These are phyloP conservation scores for Lodderomyces orthopsilosis DNA, from an alignment of 1,139 yeast species.

Conservation along the genomic window DNA sequence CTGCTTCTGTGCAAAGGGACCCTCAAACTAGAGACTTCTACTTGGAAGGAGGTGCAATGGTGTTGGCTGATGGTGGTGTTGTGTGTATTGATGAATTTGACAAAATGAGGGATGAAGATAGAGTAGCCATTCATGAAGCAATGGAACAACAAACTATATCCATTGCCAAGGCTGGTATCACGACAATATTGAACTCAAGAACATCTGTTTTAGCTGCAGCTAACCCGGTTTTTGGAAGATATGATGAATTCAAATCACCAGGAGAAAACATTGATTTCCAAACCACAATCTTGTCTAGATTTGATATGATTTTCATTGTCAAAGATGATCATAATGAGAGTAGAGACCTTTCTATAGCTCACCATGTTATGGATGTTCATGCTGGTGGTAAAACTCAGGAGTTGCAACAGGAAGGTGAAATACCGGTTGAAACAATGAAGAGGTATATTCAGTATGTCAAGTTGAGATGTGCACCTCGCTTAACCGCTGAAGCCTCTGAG, in stretches of 20 bases:
- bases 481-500: conserved; percentile 87
- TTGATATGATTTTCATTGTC: conserved; percentile 97
- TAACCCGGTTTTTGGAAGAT: conserved; percentile 94
- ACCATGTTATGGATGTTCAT: conserved; percentile 93
- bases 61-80: conserved; percentile 97
- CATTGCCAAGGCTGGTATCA: conserved; percentile 98
- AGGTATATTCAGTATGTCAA: conserved; percentile 90
- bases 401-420: conserved; percentile 68
- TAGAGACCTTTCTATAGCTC: conserved; percentile 87
- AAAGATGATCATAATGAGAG: conserved; percentile 90
- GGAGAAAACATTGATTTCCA: conserved; percentile 98
- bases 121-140: conserved; percentile 99
- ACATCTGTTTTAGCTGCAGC: conserved; percentile 98
- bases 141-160: conserved; percentile 99
- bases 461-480: conserved; percentile 86
- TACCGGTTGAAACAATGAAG: conserved; percentile 87
- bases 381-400: conserved; percentile 64
- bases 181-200: conserved; percentile 91
- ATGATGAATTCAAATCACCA: conserved; percentile 92
- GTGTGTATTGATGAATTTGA: conserved; percentile 99
- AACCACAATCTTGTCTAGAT: conserved; percentile 92
- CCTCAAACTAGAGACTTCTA: conserved; percentile 85
- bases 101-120: conserved; percentile 97
- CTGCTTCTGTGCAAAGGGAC: conserved; percentile 96
- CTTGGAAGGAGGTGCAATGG: conserved; percentile 99